Conservation (phyloP, 306 rosid genomes). For the Dryas alaskensis region DNA sequence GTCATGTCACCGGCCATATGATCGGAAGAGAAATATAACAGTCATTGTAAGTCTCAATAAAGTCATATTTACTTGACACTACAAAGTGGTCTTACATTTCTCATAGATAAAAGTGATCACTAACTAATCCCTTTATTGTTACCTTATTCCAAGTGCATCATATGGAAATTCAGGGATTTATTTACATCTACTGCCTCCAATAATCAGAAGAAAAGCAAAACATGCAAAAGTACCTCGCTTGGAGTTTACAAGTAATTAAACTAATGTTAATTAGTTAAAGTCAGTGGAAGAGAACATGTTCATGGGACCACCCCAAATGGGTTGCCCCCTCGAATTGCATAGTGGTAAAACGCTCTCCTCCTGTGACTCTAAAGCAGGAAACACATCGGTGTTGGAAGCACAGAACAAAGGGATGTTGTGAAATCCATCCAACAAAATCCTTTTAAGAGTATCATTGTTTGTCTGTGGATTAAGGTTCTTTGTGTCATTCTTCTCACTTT, state of each 20-base stretch:
- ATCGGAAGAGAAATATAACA: too few species aligned
- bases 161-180: conserved; percentile 2
- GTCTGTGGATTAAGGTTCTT: conserved; percentile 26
- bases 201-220: conserved; percentile 5
- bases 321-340: conserved; percentile 29
- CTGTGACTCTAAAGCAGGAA: conserved; percentile 42
- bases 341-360: conserved; percentile 41
- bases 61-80: neutral
- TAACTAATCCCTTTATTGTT: neutral
- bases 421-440: conserved; percentile 28
- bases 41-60: neutral
- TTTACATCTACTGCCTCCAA: neutral
- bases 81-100: neutral
- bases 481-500: conserved; percentile 33
- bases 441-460: conserved; percentile 29
- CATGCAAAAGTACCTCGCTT: neutral
- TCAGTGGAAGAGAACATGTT: conserved; percentile 20
- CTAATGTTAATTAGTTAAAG: conserved; percentile 17
- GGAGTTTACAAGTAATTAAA: neutral
- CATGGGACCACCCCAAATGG: conserved; percentile 43
- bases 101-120: neutral
- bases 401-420: conserved; percentile 16
- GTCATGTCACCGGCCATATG: too few species aligned
- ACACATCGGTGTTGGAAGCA: conserved; percentile 25
- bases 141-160: neutral